Base-by-base conservation (phyloP, 805 yeast genomes). In the Yamadazyma endophytica region DNA sequence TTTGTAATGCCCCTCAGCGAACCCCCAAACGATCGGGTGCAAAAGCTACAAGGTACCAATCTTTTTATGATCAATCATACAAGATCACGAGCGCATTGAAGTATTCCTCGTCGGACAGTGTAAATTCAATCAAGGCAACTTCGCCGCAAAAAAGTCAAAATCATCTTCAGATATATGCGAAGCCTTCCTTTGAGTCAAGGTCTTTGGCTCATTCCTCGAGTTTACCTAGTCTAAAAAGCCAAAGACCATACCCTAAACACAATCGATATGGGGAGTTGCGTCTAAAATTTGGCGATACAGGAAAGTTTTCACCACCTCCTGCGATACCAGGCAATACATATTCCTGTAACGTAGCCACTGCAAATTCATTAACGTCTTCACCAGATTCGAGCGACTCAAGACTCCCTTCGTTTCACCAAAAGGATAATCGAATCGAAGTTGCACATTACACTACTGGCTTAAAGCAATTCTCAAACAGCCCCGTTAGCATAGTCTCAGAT, bases 1-100 rank as follows among this genome's bases (percentile, higher is more conserved):
- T 36, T 22, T 41, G 42, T 5, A 32, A 32, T n/a, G 32, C 33
- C 7, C 36, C 26, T 16, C 42, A 33, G 6, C 26, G 41, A 5
- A 47, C 52, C 2, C 51, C 56, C 2, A 56, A 54, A 46, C 55
- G 55, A 43, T 61, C 60, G 11, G 64, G 53, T 20, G 74, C 74
- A 12, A 59, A 64, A 30, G 75, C 75, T 1, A 52, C 50, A 17
- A 51, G 75, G 29, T 72, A 70, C 39, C 74, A 71, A 45, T 58
- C 61, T 9, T 68, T 68, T 45, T 69, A 71, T 38, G 70, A 68
- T 37, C 70, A 64, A 40, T 62, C 70, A 6, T 52, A 51, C 29
- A 53, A 63, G 23, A 52, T 70, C n/a, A 59, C 70, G 1, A 64
- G 56, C 46, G 74, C 75, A 1, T 46, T 71, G 37, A 66, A 65